Evolutionary conservation across 2,329 filamentous ascomycete genomes (phyloP).

Genomic region (Fusarium nisikadoi): DNA sequence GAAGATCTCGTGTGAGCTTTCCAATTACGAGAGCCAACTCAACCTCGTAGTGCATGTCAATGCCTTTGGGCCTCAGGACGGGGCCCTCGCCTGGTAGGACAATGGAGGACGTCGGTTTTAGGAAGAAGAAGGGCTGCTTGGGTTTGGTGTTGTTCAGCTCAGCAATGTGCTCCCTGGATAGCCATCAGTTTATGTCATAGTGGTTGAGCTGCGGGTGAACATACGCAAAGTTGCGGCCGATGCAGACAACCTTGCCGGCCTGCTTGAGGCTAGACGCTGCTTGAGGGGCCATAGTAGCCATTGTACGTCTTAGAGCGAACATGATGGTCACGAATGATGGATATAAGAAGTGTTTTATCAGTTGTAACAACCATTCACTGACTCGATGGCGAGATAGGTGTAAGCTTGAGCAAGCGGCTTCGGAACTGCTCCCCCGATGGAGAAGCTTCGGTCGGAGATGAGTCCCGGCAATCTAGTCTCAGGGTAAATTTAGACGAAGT

Average conservation of each 20-base stretch:
- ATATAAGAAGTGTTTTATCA: neutral
- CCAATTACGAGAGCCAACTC: conserved; percentile 92
- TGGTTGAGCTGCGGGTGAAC: conserved; percentile 43
- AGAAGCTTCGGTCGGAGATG: conserved; percentile 43
- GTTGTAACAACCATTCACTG: neutral
- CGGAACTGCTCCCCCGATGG: conserved; percentile 38
- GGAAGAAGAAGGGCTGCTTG: conserved; percentile 98
- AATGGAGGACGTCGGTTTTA: conserved; percentile 91
- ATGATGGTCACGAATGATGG: conserved; percentile 40
- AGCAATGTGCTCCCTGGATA: conserved; percentile 83
- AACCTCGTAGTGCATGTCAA: conserved; percentile 92
- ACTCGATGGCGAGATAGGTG: conserved; percentile 3
- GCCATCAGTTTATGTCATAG: conserved; percentile 18
- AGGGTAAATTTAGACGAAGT: neutral
- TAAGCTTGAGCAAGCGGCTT: conserved; percentile 22
- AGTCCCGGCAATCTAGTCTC: conserved; percentile 19
- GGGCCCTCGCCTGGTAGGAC: conserved; percentile 82
- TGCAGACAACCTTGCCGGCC: conserved; percentile 85
- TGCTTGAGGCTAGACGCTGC: conserved; percentile 59
- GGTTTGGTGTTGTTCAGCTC: conserved; percentile 89
- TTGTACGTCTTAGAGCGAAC: conserved; percentile 52
- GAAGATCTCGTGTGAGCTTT: conserved; percentile 79
- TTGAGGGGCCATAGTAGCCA: conserved; percentile 54
- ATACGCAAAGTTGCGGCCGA: conserved; percentile 95
- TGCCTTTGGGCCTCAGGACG: conserved; percentile 82